Evolutionary conservation across 345 rosid genomes (phyloP), one percentile per base, ranked within the genome.

Genomic region (Clarkia xantiana): DNA sequence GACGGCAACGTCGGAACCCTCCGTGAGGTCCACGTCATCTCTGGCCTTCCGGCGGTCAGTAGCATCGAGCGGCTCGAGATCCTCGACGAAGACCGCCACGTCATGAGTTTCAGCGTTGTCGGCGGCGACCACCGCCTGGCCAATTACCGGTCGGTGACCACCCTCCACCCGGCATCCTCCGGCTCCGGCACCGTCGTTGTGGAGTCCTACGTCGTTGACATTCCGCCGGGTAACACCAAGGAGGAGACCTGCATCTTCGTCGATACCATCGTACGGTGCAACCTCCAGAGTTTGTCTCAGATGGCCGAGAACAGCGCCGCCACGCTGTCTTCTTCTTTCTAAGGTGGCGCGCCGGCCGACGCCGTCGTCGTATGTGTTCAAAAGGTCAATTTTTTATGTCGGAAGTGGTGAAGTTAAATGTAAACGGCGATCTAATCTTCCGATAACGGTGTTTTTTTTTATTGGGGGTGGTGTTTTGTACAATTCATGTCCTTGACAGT

Each of bases 141-240:
- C 3, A 74, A 77, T 57, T 77, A 77, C 74, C 62, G 63, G 53
- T 77, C 80, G 18, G 84, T 74, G 2, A 77, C 80, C 0, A 69
- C 84, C 0, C 69, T 77, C 47, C 84, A 77, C 40, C 40, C 78
- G 9, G 60, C 78, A 17, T 55, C 67, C 5, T 23, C 60, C 15
- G 81, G 79, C 3, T 67, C 68, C 18, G 76, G 62, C n/a, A 80
- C 89, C 16, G 86, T 80, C n/a, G 94, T 80, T 20, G 79, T 82
- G 34, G 94, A 86, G 64, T 82, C 94, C 7, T 86, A 86, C 70
- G 93, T 86, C 11, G 95, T 80, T 38, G 95, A 86, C 61, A 72
- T 82, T 18, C 95, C 93, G 13, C 54, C 77, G 0, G 95, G 89
- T 15, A 86, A 86, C 60, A 82, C 95, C 0, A 69, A 68, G 58